Conservation (phyloP, 768 basidiomycete genomes). For the Wakefieldia striispora region DNA sequence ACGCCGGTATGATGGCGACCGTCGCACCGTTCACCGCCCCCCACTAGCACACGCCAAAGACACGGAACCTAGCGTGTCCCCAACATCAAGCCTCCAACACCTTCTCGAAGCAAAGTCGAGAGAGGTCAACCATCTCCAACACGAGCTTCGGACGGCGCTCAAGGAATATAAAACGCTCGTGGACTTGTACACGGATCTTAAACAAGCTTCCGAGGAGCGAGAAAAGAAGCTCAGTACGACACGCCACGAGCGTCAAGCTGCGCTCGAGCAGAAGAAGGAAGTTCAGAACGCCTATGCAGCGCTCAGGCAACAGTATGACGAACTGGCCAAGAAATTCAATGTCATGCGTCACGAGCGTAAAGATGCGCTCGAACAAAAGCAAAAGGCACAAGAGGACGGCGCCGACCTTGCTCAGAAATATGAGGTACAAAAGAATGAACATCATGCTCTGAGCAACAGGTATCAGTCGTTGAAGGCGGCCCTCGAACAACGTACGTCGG, state of each 20-base stretch:
- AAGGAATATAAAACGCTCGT: constrained; percentile 10
- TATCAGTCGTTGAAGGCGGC: constrained; percentile 18
- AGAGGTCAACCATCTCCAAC: constrained; percentile 7
- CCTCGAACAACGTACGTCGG: constrained; percentile 39
- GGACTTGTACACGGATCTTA: not conserved
- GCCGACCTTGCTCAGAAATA: constrained; percentile 6
- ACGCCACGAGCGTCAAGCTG: constrained; percentile 7
- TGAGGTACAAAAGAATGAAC: constrained; percentile 13
- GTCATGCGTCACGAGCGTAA: not conserved
- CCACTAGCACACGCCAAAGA: not conserved
- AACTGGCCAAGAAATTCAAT: constrained; percentile 10
- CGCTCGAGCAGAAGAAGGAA: constrained; percentile 4
- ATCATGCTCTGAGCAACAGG: constrained; percentile 8
- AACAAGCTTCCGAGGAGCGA: constrained; percentile 8
- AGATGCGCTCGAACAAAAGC: constrained; percentile 2
- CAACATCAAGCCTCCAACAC: not conserved
- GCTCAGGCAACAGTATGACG: constrained; percentile 19
- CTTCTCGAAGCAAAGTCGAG: constrained; percentile 2
- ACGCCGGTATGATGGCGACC: not conserved
- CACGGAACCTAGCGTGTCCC: not conserved
- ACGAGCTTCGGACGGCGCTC: not conserved
- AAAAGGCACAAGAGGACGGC: constrained; percentile 1
- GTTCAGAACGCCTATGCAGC: constrained; percentile 8
- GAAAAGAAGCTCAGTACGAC: not conserved
- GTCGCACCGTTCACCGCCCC: not conserved